Percentiles rank a stretch among this genome's conserved stretches.
phyloP scores from a whole-genome alignment of 1,284 basidiomycete species.

The Tylopilus sp. region DNA sequence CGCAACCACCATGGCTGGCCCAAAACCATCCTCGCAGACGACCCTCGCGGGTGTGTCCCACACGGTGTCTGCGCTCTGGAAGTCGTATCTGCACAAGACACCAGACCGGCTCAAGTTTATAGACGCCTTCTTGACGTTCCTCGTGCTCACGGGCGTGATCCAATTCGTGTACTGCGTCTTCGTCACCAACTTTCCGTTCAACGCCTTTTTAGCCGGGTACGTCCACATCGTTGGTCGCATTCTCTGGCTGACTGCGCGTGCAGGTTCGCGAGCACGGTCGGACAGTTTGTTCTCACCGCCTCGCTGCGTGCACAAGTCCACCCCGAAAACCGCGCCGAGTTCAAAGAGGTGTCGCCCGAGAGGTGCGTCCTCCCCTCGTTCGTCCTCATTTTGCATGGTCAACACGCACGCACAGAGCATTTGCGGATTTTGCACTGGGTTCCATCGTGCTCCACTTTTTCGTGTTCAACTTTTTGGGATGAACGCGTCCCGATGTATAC shows the following conservation, averaged over 20 bases:
- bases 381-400: not conserved
- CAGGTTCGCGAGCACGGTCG: constrained; percentile 91
- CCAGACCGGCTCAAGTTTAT: constrained; percentile 88
- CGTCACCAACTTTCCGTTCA: constrained; percentile 94
- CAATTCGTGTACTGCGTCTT: constrained; percentile 93
- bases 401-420: constrained; percentile 63
- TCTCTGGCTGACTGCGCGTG: not conserved
- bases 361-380: constrained; percentile 52
- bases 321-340: constrained; percentile 76
- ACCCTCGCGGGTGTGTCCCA: constrained; percentile 32
- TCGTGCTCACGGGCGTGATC: constrained; percentile 86
- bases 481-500: constrained; percentile 18
- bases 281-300: constrained; percentile 95
- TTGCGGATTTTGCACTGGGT: constrained; percentile 93
- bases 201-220: constrained; percentile 94
- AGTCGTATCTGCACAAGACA: constrained; percentile 77
- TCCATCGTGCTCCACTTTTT: constrained; percentile 97
- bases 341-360: constrained; percentile 92
- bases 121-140: constrained; percentile 90
- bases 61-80: constrained; percentile 65
- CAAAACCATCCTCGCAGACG: constrained; percentile 38
- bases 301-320: constrained; percentile 92
- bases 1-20: constrained; percentile 28
- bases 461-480: constrained; percentile 95
- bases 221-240: constrained; percentile 25